Evolutionary conservation across 176 grass and related monocot genomes (phyloP).

Genomic region (Paspalum notatum): DNA sequence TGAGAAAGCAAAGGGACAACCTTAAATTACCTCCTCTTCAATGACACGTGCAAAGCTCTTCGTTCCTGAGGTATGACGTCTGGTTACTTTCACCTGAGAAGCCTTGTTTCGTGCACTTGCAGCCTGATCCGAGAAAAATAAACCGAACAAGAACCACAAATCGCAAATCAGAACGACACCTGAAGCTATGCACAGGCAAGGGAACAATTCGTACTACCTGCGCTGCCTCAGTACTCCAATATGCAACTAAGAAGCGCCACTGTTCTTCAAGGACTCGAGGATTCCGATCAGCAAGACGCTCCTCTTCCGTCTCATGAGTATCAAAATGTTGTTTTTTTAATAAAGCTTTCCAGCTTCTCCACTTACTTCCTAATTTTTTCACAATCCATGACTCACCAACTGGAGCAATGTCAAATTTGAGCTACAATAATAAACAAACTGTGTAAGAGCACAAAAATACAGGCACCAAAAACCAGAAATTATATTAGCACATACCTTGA

Average conservation of each 20-base stretch:
- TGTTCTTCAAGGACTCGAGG: slow-evolving; percentile 52
- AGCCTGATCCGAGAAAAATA: slow-evolving; percentile 42
- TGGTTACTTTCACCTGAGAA: slow-evolving; percentile 37
- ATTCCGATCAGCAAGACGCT: slow-evolving; percentile 51
- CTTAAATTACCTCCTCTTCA: slow-evolving; percentile 66
- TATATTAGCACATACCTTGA: slow-evolving; percentile 38
- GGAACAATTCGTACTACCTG: slow-evolving; percentile 32
- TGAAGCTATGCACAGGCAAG: slow-evolving; percentile 5
- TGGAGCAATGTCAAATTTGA: slow-evolving; percentile 51
- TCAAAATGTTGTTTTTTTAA: slow-evolving; percentile 55
- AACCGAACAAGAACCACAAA: not conserved
- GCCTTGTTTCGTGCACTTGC: slow-evolving; percentile 50
- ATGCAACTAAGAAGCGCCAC: slow-evolving; percentile 53
- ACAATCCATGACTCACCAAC: slow-evolving; percentile 38
- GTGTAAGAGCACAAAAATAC: slow-evolving; percentile 12
- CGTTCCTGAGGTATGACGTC: slow-evolving; percentile 48
- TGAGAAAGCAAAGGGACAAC: slow-evolving; percentile 17
- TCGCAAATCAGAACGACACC: not conserved
- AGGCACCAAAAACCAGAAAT: not conserved
- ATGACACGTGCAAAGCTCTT: slow-evolving; percentile 59
- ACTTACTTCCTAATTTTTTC: slow-evolving; percentile 37
- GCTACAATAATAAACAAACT: slow-evolving; percentile 41
- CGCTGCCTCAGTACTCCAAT: slow-evolving; percentile 63
- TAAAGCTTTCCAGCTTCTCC: slow-evolving; percentile 52
- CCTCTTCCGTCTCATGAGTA: slow-evolving; percentile 60